Percentiles rank a stretch among this genome's conserved stretches.
Evolutionary conservation across 2,329 filamentous ascomycete species (phyloP).

Genomic region (Macrophomina tecta): DNA sequence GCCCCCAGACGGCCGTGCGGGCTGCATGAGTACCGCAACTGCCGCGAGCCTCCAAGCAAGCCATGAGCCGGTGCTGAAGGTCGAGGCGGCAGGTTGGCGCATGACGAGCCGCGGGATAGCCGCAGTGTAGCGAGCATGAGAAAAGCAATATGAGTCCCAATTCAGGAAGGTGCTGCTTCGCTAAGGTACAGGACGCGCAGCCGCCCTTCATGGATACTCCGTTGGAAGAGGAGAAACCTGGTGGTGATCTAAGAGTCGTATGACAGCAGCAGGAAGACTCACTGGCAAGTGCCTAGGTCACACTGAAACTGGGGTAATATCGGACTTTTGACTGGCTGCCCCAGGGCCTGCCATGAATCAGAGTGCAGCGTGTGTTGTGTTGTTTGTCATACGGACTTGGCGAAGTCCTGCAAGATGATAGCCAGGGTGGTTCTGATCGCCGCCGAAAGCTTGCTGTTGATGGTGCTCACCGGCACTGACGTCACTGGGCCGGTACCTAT

Average conservation of each 20-base stretch:
- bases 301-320: conserved; percentile 10
- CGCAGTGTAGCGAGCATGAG: not conserved
- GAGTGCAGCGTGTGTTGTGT: not conserved
- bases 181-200: not conserved
- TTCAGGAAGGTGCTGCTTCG: not conserved
- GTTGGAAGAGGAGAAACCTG: not conserved
- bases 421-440: not conserved
- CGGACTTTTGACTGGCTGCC: not conserved
- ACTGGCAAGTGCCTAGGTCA: conserved; percentile 3
- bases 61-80: not conserved
- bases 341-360: not conserved
- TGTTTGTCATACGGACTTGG: not conserved
- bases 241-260: not conserved
- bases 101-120: conserved; percentile 3
- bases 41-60: not conserved
- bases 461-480: not conserved
- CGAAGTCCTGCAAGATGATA: not conserved
- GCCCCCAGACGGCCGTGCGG: not conserved
- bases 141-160: not conserved
- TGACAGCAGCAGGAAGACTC: not conserved
- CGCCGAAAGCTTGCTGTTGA: not conserved
- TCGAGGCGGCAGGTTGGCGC: not conserved
- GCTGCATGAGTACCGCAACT: not conserved
- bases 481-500: not conserved
- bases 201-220: not conserved